Evolutionary conservation across 2,329 filamentous ascomycete species (phyloP).

Genomic region (Cordyceps fumosorosea): DNA sequence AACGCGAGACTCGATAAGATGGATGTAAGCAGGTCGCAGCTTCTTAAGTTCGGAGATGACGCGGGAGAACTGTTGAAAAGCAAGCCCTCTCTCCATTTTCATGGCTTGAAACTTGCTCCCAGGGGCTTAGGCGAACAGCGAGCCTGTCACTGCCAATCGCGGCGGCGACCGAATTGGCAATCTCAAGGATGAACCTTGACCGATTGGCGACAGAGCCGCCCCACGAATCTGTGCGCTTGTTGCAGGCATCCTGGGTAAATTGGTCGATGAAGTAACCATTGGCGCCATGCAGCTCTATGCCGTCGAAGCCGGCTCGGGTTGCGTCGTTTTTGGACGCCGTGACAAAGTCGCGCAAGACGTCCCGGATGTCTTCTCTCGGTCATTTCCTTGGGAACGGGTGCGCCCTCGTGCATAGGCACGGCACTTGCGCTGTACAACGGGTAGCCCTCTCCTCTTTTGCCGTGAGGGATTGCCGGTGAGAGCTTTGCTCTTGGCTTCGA

Average conservation of each 20-base stretch:
- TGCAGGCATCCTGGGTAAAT: conserved; percentile 44
- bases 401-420: conserved; percentile 25
- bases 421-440: conserved; percentile 24
- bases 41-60: conserved; percentile 21
- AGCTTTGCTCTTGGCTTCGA: too few relatives aligned
- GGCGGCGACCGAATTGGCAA: conserved; percentile 30
- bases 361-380: conserved; percentile 56
- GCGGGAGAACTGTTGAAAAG: conserved; percentile 17
- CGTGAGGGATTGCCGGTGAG: too few relatives aligned
- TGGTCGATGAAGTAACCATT: conserved; percentile 55
- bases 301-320: conserved; percentile 59
- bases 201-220: conserved; percentile 45
- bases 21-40: conserved; percentile 21
- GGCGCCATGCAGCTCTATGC: conserved; percentile 51
- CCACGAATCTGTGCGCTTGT: conserved; percentile 43
- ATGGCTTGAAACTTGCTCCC: conserved; percentile 20
- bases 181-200: conserved; percentile 39
- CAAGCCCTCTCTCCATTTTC: conserved; percentile 16
- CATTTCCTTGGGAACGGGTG: conserved; percentile 53
- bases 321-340: conserved; percentile 46
- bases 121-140: conserved; percentile 40
- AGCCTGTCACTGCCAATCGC: conserved; percentile 40
- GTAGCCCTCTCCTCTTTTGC: too few relatives aligned
- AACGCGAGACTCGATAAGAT: conserved; percentile 20
- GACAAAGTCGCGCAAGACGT: conserved; percentile 52